A percentile compares a stretch with the other conserved stretches of the same genome.
These are phyloP conservation scores for Gymnopilus dilepis DNA, from an alignment of 768 basidiomycete species.

Conservation along the genomic window DNA sequence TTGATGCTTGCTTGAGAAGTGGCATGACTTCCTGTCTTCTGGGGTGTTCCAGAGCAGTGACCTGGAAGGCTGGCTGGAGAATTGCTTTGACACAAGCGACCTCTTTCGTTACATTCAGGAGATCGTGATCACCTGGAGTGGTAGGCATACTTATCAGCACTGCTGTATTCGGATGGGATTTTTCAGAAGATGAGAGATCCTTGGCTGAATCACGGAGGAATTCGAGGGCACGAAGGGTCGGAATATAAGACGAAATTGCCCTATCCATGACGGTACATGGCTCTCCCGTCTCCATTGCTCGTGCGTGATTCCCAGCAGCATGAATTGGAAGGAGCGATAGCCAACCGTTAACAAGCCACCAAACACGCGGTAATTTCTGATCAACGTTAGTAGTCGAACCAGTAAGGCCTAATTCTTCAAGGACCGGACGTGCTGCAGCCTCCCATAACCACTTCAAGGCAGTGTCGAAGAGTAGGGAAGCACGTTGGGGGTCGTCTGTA, in stretches of 20 bases:
- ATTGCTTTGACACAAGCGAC: slow-evolving; percentile 7
- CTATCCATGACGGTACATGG: slow-evolving; percentile 22
- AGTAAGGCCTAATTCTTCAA: slow-evolving; percentile 20
- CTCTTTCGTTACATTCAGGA: slow-evolving; percentile 16
- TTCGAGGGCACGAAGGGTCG: slow-evolving; percentile 23
- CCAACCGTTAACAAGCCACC: slow-evolving; percentile 23
- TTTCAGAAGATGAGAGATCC: not conserved
- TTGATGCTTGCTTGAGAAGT: not conserved
- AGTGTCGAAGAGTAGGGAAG: slow-evolving; percentile 1
- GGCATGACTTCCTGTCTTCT: slow-evolving; percentile 14
- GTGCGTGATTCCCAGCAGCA: slow-evolving; percentile 24
- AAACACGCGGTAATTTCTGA: slow-evolving; percentile 18
- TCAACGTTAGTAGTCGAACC: not conserved
- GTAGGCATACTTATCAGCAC: slow-evolving; percentile 24
- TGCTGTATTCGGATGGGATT: slow-evolving; percentile 10
- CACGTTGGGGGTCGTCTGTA: not conserved
- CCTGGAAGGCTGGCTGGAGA: not conserved
- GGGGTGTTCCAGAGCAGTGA: slow-evolving; percentile 14
- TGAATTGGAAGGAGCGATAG: slow-evolving; percentile 20
- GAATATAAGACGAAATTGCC: slow-evolving; percentile 24
- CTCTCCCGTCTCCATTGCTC: slow-evolving; percentile 14
- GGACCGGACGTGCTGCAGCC: slow-evolving; percentile 20
- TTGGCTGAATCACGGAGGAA: slow-evolving; percentile 12
- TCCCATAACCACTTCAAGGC: slow-evolving; percentile 23
- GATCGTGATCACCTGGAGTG: slow-evolving; percentile 19